Evolutionary conservation across 176 grass and related monocot genomes (phyloP).

Genomic region (Bothriochloa decipiens): DNA sequence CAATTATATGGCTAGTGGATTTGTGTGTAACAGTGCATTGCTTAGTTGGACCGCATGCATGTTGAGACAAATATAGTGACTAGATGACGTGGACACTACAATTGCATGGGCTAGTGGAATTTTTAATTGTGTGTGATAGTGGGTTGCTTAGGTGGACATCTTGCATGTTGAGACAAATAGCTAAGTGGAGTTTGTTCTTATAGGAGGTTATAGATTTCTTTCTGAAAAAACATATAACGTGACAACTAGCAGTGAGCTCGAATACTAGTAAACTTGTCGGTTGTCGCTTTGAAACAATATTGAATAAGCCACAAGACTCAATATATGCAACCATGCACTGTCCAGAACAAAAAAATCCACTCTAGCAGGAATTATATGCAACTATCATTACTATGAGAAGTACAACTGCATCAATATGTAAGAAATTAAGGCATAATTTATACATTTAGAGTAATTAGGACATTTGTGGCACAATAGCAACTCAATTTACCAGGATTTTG

Average conservation of each 20-base stretch:
- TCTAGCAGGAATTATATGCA: neutral
- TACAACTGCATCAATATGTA: neutral
- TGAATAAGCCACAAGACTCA: neutral
- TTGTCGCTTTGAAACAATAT: neutral
- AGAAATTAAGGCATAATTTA: neutral
- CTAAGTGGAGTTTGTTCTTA: too few relatives aligned
- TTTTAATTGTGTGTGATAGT: too few relatives aligned
- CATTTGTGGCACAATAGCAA: conserved; percentile 20
- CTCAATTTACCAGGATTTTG: neutral
- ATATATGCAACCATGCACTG: neutral
- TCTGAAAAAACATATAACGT: conserved; percentile 13
- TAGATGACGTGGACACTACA: too few relatives aligned
- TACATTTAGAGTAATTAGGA: conserved; percentile 4
- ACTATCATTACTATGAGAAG: neutral
- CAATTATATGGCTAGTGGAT: too few relatives aligned
- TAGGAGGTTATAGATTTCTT: neutral
- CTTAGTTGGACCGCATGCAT: too few relatives aligned
- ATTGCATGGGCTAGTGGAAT: too few relatives aligned
- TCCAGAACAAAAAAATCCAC: neutral
- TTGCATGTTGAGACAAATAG: too few relatives aligned
- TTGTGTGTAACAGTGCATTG: too few relatives aligned
- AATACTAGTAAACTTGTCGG: conserved; percentile 15
- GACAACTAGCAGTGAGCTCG: neutral
- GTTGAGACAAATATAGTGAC: too few relatives aligned
- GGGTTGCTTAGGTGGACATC: too few relatives aligned